Evolutionary conservation across 805 yeast genomes (phyloP), one percentile per base, ranked within the genome.

Genomic region (Kuraishia piskuri): DNA sequence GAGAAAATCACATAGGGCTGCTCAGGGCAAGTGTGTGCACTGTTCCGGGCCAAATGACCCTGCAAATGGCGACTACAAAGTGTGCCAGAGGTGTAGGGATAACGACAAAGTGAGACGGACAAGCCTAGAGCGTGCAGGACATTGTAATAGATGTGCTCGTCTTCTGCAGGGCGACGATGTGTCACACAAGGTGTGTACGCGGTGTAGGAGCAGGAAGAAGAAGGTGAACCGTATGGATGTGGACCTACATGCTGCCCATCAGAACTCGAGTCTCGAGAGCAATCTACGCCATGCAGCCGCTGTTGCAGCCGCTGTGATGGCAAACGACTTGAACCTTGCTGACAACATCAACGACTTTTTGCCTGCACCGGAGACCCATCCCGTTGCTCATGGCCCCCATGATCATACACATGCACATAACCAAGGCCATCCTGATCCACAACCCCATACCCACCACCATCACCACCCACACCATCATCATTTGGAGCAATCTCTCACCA

Each of bases 11-110:
- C 75, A 72, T 52, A 69, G 89, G 46, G 85, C 80, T 5, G 80
- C 81, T 12, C 77, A 74, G 57, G 88, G 89, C 0, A 77, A 76
- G 59, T 84, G 89, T 67, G 86, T 84, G 17, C 88, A 84, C 61
- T 84, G 89, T 56, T 72, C 83, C 1, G 86, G 87, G 2, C 82
- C 83, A 7, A 74, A 75, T 52, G 77, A 73, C 40, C 60, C 67
- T 19, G 63, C 74, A 6, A 74, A 72, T 53, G 70, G 76, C 1
- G 72, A 71, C 52, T 83, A 70, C 65, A 83, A 83, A 61, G 88
- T 84, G n/a, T 84, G 89, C 61, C 69, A 75, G 55, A 68, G 87
- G 57, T 84, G 89, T 63, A 71, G 88, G 54, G 78, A 73, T 49
- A 82, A 80, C 58, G 88, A 83, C 61, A 80, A 78, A 61, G 67